Base-by-base conservation (phyloP, 2,329 filamentous ascomycete genomes). In the Alternaria sp. region DNA sequence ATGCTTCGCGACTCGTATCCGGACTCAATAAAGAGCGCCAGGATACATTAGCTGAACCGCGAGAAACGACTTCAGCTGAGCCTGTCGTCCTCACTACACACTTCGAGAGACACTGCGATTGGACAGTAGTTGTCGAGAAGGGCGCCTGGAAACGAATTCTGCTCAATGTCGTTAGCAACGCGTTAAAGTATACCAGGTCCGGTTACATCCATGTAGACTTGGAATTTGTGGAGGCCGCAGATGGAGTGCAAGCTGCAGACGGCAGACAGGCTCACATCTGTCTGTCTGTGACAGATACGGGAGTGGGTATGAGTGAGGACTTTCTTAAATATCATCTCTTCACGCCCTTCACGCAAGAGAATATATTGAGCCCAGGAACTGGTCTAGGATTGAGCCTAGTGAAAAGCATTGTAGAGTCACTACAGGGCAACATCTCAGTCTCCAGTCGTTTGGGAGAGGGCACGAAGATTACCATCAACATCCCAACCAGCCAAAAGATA, bases 231-330 rank as follows among this genome's bases (percentile, higher is more conserved):
- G 48, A 60, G 41, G 30, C 57, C 14, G 11, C 38, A 25, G 45
- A 44, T 9, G 32, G 40, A 10, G 14, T 48, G 16, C 41, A 60
- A 36, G 30, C 57, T 22, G 11, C 25, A n/a, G 38, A 44, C 9
- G 45, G 30, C 14, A 41, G 61, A 12, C 50, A 43, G 16, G 59
- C 63, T 2, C 60, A 57, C n/a, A 62, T 71, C n/a, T 64, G 34
- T 38, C 59, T 87, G n/a, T 63, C 61, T 20, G 68, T 72, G 32
- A 51, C 59, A 20, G 71, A 73, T 43, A 68, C 68, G 1, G 71
- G 71, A 5, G 63, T 61, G 18, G 71, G 71, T n/a, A 73, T 73
- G 63, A 68, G 63, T 20, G 40, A 51, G 18, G 66, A 70, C 18
- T 73, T 66, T 38, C 59, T 71, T 20, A 51, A 67, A 57, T 57